Base-by-base conservation (phyloP, 2,329 filamentous ascomycete species). In the Alternaria angustiovoidea region DNA sequence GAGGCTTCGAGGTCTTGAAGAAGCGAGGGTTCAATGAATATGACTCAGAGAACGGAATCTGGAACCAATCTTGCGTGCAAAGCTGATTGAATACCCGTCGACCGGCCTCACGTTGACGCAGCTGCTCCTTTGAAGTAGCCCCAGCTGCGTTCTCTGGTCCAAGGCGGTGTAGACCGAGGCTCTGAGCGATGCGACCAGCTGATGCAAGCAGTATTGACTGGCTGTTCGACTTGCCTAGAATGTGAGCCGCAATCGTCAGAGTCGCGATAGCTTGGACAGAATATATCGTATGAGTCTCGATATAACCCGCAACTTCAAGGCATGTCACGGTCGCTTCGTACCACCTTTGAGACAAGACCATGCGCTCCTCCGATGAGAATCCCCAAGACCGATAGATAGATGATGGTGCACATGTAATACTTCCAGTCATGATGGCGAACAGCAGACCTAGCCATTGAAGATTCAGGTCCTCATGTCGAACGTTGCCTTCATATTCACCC, bases 111-210 rank as follows among this genome's bases (percentile, higher is more conserved):
- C 66, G 63, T 8, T 61, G 64, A 7, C 70, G 54, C 2, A 73
- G 53, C 34, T 70, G 54, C 22, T 59, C 44, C 8, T 42, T 26
- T 16, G 47, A 14, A 2, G 20, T 24, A 36, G 36, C 20, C 14
- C 20, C 5, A 9, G 12, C 14, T 2, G 26, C 56, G 5, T 66
- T 47, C 4, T 72, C 68, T 7, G 71, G 55, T 0, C 64, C 68
- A 2, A 83, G 70, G 24, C 77, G 72, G 52, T 84, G 81, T 4
- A 85, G 70, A 0, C 81, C 82, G 0, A 84, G 72, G 7, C 78
- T 78, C 59, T 84, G 82, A 3, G 80, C 82, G 30, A 85, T 82
- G 8, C 81, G 77, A 5, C 80, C 73, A 5, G 80, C 82, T 0
- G 81, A 76, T 1, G 81, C 81, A 5, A 84, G 73, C 6, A 82